Evolutionary conservation across 2,329 filamentous ascomycete genomes (phyloP), one percentile per base, ranked within the genome.

Genomic region (Exophiala sp.): DNA sequence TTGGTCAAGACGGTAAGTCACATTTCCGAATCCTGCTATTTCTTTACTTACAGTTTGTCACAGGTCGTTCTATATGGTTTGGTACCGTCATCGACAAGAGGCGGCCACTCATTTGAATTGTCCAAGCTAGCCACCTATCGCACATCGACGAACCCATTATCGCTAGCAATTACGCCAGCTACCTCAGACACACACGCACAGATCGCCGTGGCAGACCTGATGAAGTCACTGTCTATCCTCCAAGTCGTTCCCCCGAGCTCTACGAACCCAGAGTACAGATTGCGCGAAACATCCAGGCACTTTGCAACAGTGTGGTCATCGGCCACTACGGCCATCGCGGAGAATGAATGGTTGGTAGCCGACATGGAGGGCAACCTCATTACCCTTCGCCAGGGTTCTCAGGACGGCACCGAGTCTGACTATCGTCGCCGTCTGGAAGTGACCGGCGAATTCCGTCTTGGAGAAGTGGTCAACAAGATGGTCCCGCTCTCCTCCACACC

Each of bases 401-500:
- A 85, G 35, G 91, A 96, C 62, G 65, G 75, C 2, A 78, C 85
- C 2, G 89, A 88, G 0, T 79, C 81, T 1, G 86, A 94, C 48
- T 90, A 96, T 63, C 81, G 79, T 55, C 80, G 80, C 46, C 78
- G 84, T 24, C 73, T 97, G 61, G 80, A 89, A 39, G 78, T 91
- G 4, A 89, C 83, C 1, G 86, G 87, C 55, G 91, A 96, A 70
- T 83, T 97, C 59, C 84, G 87, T 41, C 77, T 99, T 8, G 91
- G 94, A 1, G 92, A 99, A 69, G 90, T 94, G 81, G 89, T 97
- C 51, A 99, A 99, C 67, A 82, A 84, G 32, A 95, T 97, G 51
- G 82, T 86, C 18, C 82, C 82, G 24, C 82, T 97, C 14, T 86
- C 50, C 83, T 95, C 8, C 78, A 83, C 24, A 76, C 83, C 2